Conservation (phyloP, 352 stramenopile genomes). For the Elongisporangium prolatum region DNA sequence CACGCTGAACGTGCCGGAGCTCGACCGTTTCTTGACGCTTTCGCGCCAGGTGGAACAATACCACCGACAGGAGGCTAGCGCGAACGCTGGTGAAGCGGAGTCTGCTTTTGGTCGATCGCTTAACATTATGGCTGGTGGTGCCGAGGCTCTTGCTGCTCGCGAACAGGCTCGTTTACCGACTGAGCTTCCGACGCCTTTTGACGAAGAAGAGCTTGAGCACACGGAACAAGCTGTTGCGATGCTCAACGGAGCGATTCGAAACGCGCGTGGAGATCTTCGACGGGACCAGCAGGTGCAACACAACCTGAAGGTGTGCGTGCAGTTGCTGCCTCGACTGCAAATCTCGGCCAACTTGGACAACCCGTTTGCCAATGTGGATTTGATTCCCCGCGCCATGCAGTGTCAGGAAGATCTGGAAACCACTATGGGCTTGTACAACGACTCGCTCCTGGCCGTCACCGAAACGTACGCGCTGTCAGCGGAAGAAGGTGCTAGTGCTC, state of each 20-base stretch:
- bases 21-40: conserved; percentile 84
- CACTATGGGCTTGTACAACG: conserved; percentile 87
- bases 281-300: conserved; percentile 79
- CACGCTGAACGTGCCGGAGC: conserved; percentile 77
- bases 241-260: conserved; percentile 76
- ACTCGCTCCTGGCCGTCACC: conserved; percentile 81
- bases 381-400: conserved; percentile 86
- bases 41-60: conserved; percentile 84
- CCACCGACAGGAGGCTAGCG: conserved; percentile 56
- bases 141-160: conserved; percentile 72
- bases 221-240: conserved; percentile 79
- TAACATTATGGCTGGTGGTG: conserved; percentile 62
- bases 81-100: conserved; percentile 15
- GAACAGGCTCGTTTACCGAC: conserved; percentile 77
- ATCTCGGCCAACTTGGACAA: conserved; percentile 89
- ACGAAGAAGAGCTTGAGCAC: conserved; percentile 82
- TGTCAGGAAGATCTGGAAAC: conserved; percentile 84
- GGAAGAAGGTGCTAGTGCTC: conserved; percentile 46
- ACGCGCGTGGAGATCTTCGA: conserved; percentile 72
- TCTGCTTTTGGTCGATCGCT: conserved; percentile 29
- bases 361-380: conserved; percentile 82
- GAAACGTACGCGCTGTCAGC: conserved; percentile 83
- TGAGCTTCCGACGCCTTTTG: conserved; percentile 77
- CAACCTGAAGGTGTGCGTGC: conserved; percentile 84
- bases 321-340: conserved; percentile 78